phyloP scores from a whole-genome alignment of 306 rosid genomes.

The Mucuna pruriens region DNA sequence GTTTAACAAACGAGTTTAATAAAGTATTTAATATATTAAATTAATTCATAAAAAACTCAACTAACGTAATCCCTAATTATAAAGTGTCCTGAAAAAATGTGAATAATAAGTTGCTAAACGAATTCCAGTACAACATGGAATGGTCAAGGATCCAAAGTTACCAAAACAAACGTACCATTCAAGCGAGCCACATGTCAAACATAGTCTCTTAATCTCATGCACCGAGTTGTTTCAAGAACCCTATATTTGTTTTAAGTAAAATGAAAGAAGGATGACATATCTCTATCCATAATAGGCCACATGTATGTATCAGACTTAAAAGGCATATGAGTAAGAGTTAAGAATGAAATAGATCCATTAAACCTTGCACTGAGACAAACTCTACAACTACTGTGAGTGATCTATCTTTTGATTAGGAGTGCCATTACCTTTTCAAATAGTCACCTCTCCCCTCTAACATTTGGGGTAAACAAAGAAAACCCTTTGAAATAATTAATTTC shows the following conservation, averaged over 20 bases:
- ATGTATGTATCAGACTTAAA: conserved; percentile 56
- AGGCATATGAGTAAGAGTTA: conserved; percentile 64
- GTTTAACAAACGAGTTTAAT: too few species aligned
- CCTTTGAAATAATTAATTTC: neutral
- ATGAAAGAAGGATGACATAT: conserved; percentile 62
- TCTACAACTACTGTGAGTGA: conserved; percentile 53
- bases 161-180: neutral
- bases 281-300: conserved; percentile 69
- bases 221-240: neutral
- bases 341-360: conserved; percentile 61
- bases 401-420: conserved; percentile 20
- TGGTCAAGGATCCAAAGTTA: neutral
- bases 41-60: neutral
- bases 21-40: neutral
- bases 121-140: neutral
- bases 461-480: neutral
- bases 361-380: conserved; percentile 66
- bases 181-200: neutral
- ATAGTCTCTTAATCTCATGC: neutral
- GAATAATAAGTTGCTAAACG: neutral
- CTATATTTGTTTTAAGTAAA: neutral
- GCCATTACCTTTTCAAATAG: neutral
- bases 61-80: neutral
- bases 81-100: neutral
- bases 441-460: neutral